These are phyloP conservation scores for Emergomyces orientalis DNA, from an alignment of 2,329 filamentous ascomycete genomes.

Conservation along the genomic window DNA sequence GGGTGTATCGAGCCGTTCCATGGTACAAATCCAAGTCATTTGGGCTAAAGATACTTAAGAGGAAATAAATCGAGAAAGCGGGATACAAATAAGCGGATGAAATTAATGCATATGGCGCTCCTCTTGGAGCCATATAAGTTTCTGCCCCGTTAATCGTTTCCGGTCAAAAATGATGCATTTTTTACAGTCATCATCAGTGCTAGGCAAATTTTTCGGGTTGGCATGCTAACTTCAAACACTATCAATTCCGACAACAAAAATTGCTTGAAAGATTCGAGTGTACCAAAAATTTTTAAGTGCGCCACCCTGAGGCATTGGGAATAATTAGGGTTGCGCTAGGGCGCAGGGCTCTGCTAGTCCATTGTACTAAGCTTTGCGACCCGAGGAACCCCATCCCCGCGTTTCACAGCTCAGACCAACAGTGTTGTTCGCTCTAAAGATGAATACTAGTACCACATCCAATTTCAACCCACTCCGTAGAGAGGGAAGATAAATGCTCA, in stretches of 20 bases:
- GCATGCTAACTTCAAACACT: neutral
- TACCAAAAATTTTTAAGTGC: too few species aligned
- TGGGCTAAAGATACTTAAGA: neutral
- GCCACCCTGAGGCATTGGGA: too few species aligned
- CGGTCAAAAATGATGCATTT: neutral
- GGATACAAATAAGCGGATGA: neutral
- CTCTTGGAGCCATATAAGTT: neutral
- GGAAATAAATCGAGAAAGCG: neutral
- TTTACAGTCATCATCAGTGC: neutral
- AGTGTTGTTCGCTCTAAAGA: neutral
- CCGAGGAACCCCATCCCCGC: slow-evolving; percentile 1
- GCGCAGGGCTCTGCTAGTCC: neutral
- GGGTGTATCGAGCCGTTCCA: neutral
- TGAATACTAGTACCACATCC: neutral
- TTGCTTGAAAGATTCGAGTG: neutral
- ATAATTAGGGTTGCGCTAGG: neutral
- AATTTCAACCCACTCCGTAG: neutral
- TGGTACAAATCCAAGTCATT: neutral
- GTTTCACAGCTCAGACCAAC: neutral
- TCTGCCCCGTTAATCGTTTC: neutral
- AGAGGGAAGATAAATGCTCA: too few species aligned
- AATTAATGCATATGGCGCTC: neutral
- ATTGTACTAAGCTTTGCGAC: neutral
- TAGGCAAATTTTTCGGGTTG: neutral
- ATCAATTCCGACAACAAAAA: neutral